A percentile compares a stretch with the other conserved stretches of the same genome.
phyloP scores from a whole-genome alignment of 768 basidiomycete species.

The Hygrophorus russula region DNA sequence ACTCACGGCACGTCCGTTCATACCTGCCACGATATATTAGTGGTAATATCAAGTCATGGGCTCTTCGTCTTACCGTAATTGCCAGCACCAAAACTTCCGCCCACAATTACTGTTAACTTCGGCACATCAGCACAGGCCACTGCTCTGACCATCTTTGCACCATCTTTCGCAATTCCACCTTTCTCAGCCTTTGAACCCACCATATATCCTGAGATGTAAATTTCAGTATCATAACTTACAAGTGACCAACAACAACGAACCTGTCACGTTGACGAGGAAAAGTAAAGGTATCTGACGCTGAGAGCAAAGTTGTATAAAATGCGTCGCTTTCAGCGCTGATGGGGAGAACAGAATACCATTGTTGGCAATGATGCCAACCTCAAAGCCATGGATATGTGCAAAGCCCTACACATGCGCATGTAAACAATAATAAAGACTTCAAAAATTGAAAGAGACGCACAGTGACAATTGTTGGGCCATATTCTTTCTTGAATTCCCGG shows the following conservation, averaged over 20 bases:
- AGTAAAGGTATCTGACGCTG: constrained; percentile 83
- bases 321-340: constrained; percentile 87
- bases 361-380: constrained; percentile 88
- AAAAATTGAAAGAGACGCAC: constrained; percentile 27
- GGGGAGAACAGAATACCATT: constrained; percentile 93
- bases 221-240: not conserved
- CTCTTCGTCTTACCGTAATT: constrained; percentile 63
- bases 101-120: constrained; percentile 87
- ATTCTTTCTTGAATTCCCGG: constrained; percentile 94
- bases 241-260: constrained; percentile 19
- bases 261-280: constrained; percentile 94
- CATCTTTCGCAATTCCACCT: constrained; percentile 92
- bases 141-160: constrained; percentile 95
- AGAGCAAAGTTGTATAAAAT: constrained; percentile 91
- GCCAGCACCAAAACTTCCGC: constrained; percentile 90
- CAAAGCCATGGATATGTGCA: constrained; percentile 79
- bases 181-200: constrained; percentile 92
- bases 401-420: constrained; percentile 45
- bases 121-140: constrained; percentile 92
- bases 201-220: constrained; percentile 59
- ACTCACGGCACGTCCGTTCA: constrained; percentile 87
- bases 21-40: constrained; percentile 36
- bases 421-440: not conserved
- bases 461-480: constrained; percentile 83
- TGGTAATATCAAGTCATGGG: constrained; percentile 6